Evolutionary conservation across 495 filamentous ascomycete species (phyloP), one percentile per base, ranked within the genome.

Genomic region (Podospora bellae-mahoneyi): DNA sequence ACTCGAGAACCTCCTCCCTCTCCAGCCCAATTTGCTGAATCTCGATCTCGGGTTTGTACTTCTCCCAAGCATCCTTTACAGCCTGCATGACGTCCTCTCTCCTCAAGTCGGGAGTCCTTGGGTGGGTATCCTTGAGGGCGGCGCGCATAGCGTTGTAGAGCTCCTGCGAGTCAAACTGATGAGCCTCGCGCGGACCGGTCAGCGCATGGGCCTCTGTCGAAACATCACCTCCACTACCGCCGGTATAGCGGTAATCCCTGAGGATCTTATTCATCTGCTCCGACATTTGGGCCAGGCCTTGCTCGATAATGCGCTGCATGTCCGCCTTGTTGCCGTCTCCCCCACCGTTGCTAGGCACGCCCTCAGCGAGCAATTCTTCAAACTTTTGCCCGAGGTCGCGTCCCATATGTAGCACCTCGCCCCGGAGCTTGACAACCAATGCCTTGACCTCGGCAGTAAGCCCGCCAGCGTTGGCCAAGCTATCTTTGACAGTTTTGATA

Each of bases 381-480:
- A 97, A 82, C 73, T 91, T 89, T n/a, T 91, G 87, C 32, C 89
- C 92, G 30, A 97, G 84, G 70, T 97, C 89, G 66, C 93, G 83
- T 5, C 93, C 92, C 94, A 97, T 97, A 4, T 92, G 93, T 2
- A 97, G 85, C 7, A 98, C 93, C 73, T 98, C 94, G 15, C 93
- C 92, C 19, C 94, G 89, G 53, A 99, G 83, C 71, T 97, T 94
- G 55, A 92, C 88, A 15, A 97, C 90, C 18, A 96, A 80, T 2
- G 90, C 88, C 78, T 97, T 99, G 53, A 97, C 91, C 76, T 96
- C 91, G 66, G 91, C 90, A 4, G 93, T 95, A 74, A 95, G 84
- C 16, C 92, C 89, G 70, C 94, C 93, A 62, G 90, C 85, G 80
- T 96, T 90, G 26, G 90, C 84, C 66, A 97, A 90, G 73, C 91